These are phyloP conservation scores for Balansia obtecta DNA, from an alignment of 2,329 filamentous ascomycete genomes.

Conservation along the genomic window DNA sequence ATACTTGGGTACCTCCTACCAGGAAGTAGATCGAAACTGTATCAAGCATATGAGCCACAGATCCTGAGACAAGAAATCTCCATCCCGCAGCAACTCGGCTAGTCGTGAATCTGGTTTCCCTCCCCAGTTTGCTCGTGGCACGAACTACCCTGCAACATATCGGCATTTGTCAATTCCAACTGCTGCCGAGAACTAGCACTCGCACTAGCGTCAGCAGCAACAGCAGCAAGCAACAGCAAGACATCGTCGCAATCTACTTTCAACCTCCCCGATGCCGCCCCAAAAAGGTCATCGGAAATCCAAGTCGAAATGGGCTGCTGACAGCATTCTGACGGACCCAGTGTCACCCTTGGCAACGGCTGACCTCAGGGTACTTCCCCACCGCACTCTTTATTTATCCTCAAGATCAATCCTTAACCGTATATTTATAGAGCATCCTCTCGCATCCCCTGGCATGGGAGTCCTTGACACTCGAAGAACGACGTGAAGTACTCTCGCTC, in stretches of 20 bases:
- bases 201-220: neutral
- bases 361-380: slow-evolving; percentile 20
- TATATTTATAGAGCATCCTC: slow-evolving; percentile 20
- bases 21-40: no score
- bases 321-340: slow-evolving; percentile 22
- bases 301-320: slow-evolving; percentile 24
- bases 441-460: slow-evolving; percentile 27
- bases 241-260: neutral
- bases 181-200: neutral
- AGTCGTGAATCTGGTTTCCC: no score
- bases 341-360: slow-evolving; percentile 27
- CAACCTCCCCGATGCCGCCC: neutral
- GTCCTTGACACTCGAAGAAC: slow-evolving; percentile 20
- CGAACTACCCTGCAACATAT: neutral
- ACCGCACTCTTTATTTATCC: no score
- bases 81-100: no score
- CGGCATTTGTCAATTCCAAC: neutral
- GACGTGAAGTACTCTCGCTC: slow-evolving; percentile 23
- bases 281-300: slow-evolving; percentile 1
- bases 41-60: no score
- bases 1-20: no score
- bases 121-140: slow-evolving; percentile 13
- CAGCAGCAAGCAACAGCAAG: neutral
- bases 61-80: no score
- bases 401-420: neutral